Conservation (phyloP, 1,139 yeast genomes). For the Eremothecium gossypii region DNA sequence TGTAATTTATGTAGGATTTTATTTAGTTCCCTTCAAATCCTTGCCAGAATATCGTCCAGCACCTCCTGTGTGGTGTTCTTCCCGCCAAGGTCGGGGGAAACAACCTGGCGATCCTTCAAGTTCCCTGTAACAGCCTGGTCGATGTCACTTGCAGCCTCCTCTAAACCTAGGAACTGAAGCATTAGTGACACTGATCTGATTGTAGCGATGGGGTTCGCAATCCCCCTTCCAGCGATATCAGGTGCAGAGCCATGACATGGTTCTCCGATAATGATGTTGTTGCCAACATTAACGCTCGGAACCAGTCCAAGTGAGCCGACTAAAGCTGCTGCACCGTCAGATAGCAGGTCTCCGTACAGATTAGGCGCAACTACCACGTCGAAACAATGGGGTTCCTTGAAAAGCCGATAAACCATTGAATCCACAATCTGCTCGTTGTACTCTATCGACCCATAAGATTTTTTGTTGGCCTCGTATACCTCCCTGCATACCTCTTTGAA, state of each 20-base stretch:
- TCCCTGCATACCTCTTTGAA: slow-evolving; percentile 86
- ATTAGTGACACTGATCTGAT: slow-evolving; percentile 94
- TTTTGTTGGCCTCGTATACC: slow-evolving; percentile 60
- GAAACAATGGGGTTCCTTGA: slow-evolving; percentile 93
- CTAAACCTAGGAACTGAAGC: slow-evolving; percentile 92
- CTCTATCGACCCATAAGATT: slow-evolving; percentile 45
- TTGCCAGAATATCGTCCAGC: slow-evolving; percentile 53
- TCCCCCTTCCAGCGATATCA: slow-evolving; percentile 90
- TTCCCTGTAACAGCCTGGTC: slow-evolving; percentile 93
- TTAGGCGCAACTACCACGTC: slow-evolving; percentile 98
- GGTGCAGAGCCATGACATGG: slow-evolving; percentile 99
- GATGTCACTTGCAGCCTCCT: slow-evolving; percentile 84
- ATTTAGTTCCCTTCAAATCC: slow-evolving; percentile 14
- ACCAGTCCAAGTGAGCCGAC: slow-evolving; percentile 98
- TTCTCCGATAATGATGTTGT: slow-evolving; percentile 91
- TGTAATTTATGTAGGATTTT: not conserved
- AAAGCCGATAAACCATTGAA: slow-evolving; percentile 97
- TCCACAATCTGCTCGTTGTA: slow-evolving; percentile 96
- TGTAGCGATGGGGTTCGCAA: slow-evolving; percentile 95
- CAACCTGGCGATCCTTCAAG: slow-evolving; percentile 67
- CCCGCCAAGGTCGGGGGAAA: slow-evolving; percentile 96
- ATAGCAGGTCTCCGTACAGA: slow-evolving; percentile 91
- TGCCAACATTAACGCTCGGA: slow-evolving; percentile 97
- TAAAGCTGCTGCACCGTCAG: slow-evolving; percentile 98
- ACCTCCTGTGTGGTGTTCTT: slow-evolving; percentile 78